Base-by-base conservation (phyloP, 1,284 basidiomycete species). In the Cutaneotrichosporon sp. region DNA sequence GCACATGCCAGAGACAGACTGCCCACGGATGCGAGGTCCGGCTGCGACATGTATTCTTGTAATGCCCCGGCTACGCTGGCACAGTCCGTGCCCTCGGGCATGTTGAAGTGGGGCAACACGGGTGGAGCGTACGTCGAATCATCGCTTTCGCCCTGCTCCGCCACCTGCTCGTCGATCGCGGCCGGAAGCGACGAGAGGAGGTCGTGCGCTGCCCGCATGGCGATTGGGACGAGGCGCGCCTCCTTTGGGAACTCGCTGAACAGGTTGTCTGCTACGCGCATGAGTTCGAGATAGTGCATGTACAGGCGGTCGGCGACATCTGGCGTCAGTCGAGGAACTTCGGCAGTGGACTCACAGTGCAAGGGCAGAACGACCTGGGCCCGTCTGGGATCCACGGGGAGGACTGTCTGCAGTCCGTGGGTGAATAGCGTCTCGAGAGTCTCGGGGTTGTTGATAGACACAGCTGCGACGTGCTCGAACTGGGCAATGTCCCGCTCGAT, bases 371-470 rank as follows among this genome's bases (percentile, higher is more conserved):
- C 50, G 6, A 65, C 57, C 27, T 61, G 60, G 11, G 55, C 39
- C 49, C 62, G 64, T 10, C 55, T 45, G 2, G 54, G 48, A 22
- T 62, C 46, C 8, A 46, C 22, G 0, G 57, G 56, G 1, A 66
- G 35, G 3, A 65, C 48, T 2, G 38, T 29, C 16, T 47, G 47
- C 19, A 69, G 12, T 0, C 54, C 55, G 1, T 39, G 35, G 0
- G 45, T 42, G 35, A 72, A 65, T 11, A 56, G 45, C n/a, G 50
- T 46, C 43, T 67, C 65, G 11, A 70, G 48, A 39, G 66, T 63
- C 16, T 70, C 62, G 0, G 61, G 54, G 11, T 55, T 46, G 12
- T 63, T 51, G 10, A 72, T 51, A 7, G 61, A 65, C 17, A 72
- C 27, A 3, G 65, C 31, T 1, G 52, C 50, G 11, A 64, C 58